These are phyloP conservation scores for Botrytis porri DNA, from an alignment of 2,329 filamentous ascomycete genomes.

Conservation along the genomic window DNA sequence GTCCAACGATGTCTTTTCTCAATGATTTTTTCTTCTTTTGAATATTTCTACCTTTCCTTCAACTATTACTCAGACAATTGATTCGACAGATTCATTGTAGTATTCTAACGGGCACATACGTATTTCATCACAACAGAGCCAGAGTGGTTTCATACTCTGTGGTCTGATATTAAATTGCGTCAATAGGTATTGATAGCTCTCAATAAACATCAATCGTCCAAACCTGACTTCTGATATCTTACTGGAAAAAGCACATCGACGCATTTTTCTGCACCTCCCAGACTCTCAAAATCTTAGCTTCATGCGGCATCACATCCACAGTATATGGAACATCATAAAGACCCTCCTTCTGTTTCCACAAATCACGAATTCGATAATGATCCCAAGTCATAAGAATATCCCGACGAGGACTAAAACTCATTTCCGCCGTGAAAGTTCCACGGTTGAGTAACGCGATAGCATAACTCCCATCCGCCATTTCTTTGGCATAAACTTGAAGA, in stretches of 20 bases:
- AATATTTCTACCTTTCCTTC: not conserved
- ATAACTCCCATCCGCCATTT: constrained; percentile 27
- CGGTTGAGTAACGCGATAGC: constrained; percentile 28
- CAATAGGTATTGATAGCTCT: not conserved
- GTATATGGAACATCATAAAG: constrained; percentile 28
- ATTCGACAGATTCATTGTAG: too few relatives aligned
- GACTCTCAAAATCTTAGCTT: constrained; percentile 27
- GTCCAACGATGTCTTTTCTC: not conserved
- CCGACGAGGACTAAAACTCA: constrained; percentile 26
- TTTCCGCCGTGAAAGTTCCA: constrained; percentile 25
- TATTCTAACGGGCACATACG: not conserved
- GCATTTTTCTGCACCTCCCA: constrained; percentile 20
- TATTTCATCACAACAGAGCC: not conserved
- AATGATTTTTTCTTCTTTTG: not conserved
- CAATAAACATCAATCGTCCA: not conserved
- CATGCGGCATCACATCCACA: constrained; percentile 28
- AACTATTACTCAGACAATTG: too few relatives aligned
- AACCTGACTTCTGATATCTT: too few relatives aligned
- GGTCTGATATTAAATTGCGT: not conserved
- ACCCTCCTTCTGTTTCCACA: constrained; percentile 30
- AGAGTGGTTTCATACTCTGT: not conserved
- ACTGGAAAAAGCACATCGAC: constrained; percentile 20
- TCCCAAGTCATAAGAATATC: constrained; percentile 27
- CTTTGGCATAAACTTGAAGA: constrained; percentile 27
- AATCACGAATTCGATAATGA: constrained; percentile 25